phyloP scores from a whole-genome alignment of 1,284 basidiomycete species.

The Bothia castanella region DNA sequence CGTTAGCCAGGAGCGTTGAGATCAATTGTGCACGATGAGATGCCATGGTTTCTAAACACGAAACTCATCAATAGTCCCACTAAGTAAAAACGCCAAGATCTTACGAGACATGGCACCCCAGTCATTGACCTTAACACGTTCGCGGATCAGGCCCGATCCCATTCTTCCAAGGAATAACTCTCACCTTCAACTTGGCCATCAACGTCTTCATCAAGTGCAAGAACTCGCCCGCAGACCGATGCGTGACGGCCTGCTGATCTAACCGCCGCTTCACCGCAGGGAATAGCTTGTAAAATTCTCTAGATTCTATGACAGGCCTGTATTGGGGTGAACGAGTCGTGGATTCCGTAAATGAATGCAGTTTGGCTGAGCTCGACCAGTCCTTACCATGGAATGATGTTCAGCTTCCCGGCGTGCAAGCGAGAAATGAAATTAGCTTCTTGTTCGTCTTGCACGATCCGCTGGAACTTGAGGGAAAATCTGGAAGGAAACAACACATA shows the following conservation, averaged over 20 bases:
- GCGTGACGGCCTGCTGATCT: constrained; percentile 46
- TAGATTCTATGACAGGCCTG: constrained; percentile 61
- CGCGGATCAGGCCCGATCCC: not conserved
- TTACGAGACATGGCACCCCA: constrained; percentile 60
- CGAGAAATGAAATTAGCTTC: constrained; percentile 58
- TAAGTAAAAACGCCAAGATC: constrained; percentile 16
- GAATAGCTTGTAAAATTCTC: constrained; percentile 54
- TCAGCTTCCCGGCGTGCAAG: constrained; percentile 50
- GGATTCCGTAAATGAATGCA: no score
- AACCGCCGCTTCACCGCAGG: constrained; percentile 43
- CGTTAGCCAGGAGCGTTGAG: constrained; percentile 39
- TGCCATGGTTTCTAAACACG: constrained; percentile 49
- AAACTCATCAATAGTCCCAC: not conserved
- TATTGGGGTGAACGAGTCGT: not conserved
- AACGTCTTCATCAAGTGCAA: constrained; percentile 56
- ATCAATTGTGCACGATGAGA: constrained; percentile 50
- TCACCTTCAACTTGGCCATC: constrained; percentile 64
- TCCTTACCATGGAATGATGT: constrained; percentile 50
- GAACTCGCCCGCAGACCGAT: constrained; percentile 51
- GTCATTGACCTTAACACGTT: constrained; percentile 47
- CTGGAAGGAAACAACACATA: constrained; percentile 30
- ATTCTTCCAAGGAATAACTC: not conserved
- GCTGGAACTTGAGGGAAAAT: constrained; percentile 51
- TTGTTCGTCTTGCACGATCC: constrained; percentile 57
- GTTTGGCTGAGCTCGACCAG: no score